phyloP scores from a whole-genome alignment of 1,284 basidiomycete species.

The Malassezia equina region DNA sequence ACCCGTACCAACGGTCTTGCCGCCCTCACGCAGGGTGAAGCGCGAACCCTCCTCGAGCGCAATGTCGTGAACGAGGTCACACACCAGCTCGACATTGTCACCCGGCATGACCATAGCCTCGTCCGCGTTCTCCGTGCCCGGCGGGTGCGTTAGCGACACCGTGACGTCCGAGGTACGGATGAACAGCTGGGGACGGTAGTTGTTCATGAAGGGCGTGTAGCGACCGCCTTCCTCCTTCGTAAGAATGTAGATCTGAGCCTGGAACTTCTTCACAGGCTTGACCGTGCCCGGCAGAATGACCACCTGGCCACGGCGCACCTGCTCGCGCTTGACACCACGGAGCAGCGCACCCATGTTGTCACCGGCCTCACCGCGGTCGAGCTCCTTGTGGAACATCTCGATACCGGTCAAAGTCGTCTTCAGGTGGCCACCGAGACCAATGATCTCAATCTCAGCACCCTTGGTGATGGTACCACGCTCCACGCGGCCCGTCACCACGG shows the following conservation, averaged over 20 bases:
- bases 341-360: conserved; percentile 99
- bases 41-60: conserved; percentile 84
- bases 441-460: conserved; percentile 84
- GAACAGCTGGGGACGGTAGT: conserved; percentile 94
- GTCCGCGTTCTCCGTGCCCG: conserved; percentile 53
- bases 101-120: conserved; percentile 83
- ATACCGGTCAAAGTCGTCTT: conserved; percentile 96
- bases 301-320: conserved; percentile 85
- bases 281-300: conserved; percentile 82
- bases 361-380: conserved; percentile 93
- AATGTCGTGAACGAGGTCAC: conserved; percentile 74
- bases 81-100: conserved; percentile 90
- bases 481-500: conserved; percentile 92
- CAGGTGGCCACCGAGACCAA: conserved; percentile 71
- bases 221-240: conserved; percentile 98
- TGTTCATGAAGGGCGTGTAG: conserved; percentile 91
- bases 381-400: conserved; percentile 99
- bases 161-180: conserved; percentile 93
- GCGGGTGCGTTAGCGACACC: conserved; percentile 72
- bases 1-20: conserved; percentile 59
- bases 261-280: conserved; percentile 85
- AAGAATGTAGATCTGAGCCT: conserved; percentile 51
- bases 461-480: conserved; percentile 89
- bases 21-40: conserved; percentile 96
- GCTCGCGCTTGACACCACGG: conserved; percentile 94